Evolutionary conservation across 169 alveolate species (phyloP).

Genomic region (Babesia bigemina): DNA sequence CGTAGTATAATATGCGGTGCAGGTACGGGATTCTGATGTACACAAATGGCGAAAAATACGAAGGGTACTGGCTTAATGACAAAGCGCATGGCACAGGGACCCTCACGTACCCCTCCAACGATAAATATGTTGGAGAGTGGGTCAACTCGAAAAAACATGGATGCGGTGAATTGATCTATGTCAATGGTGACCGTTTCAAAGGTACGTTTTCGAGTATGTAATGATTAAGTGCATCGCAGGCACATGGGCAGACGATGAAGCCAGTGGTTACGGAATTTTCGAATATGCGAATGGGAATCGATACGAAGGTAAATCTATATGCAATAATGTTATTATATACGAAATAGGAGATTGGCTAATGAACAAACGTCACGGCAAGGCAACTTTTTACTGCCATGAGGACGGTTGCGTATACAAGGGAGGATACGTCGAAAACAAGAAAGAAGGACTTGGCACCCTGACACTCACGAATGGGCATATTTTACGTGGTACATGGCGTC

Average conservation of each 20-base stretch:
- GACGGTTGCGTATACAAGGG: slow-evolving; percentile 89
- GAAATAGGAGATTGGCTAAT: slow-evolving; percentile 87
- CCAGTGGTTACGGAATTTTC: slow-evolving; percentile 92
- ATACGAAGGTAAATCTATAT: slow-evolving; percentile 70
- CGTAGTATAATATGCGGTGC: background rate
- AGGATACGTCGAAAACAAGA: slow-evolving; percentile 84
- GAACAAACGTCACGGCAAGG: slow-evolving; percentile 90
- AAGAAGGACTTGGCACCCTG: slow-evolving; percentile 87
- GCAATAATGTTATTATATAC: background rate
- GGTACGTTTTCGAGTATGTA: slow-evolving; percentile 47
- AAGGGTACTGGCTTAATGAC: slow-evolving; percentile 92
- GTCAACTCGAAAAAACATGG: slow-evolving; percentile 91
- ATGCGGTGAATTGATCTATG: slow-evolving; percentile 91
- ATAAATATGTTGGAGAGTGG: slow-evolving; percentile 94
- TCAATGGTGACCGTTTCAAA: slow-evolving; percentile 88
- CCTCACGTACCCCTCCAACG: slow-evolving; percentile 86
- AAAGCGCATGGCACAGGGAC: slow-evolving; percentile 92
- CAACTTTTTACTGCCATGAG: slow-evolving; percentile 87
- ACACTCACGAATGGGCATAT: slow-evolving; percentile 80
- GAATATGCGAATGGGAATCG: slow-evolving; percentile 91
- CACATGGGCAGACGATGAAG: slow-evolving; percentile 93
- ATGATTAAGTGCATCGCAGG: slow-evolving; percentile 64
- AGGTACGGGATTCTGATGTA: slow-evolving; percentile 84
- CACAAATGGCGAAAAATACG: slow-evolving; percentile 90
- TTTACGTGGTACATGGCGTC: slow-evolving; percentile 80